Evolutionary conservation across 202 grass and related monocot genomes (phyloP).

Genomic region (Panicum hallii): DNA sequence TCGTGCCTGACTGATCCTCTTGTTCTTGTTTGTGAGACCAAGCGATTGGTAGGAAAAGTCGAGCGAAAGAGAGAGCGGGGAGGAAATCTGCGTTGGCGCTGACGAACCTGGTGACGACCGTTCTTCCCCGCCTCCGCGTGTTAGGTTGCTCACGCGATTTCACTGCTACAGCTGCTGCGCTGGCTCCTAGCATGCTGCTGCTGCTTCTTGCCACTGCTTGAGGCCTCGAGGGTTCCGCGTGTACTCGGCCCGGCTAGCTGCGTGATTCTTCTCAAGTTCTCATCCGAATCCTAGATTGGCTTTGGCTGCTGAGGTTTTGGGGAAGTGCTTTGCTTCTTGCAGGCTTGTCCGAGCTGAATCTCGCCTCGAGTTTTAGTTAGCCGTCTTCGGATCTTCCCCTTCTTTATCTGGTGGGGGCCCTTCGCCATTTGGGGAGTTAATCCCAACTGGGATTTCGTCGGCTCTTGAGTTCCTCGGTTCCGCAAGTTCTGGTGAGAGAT

Average conservation of each 20-base stretch:
- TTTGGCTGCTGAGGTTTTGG: background rate
- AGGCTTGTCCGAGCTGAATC: constrained; percentile 36
- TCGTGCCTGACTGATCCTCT: background rate
- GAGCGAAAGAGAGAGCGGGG: background rate
- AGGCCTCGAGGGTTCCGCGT: background rate
- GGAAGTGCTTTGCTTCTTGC: background rate
- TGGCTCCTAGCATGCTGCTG: too few species aligned
- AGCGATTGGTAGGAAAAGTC: background rate
- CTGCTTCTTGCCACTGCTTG: background rate
- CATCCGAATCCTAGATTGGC: background rate
- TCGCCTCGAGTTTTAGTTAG: background rate
- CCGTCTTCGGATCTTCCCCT: constrained; percentile 13
- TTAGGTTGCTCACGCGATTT: constrained; percentile 29
- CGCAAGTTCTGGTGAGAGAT: background rate
- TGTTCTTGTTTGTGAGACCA: constrained; percentile 1
- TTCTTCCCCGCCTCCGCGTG: background rate
- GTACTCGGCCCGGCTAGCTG: background rate
- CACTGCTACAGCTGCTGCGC: background rate
- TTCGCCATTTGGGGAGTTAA: constrained; percentile 7
- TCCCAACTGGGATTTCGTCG: background rate
- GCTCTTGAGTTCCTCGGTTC: background rate
- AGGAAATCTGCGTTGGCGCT: constrained; percentile 1
- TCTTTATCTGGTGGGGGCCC: constrained; percentile 4
- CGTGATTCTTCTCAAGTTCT: background rate
- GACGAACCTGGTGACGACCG: constrained; percentile 43